These are phyloP conservation scores for Stagonosporopsis chrysanthemi DNA, from an alignment of 2,329 filamentous ascomycete species.

Conservation along the genomic window DNA sequence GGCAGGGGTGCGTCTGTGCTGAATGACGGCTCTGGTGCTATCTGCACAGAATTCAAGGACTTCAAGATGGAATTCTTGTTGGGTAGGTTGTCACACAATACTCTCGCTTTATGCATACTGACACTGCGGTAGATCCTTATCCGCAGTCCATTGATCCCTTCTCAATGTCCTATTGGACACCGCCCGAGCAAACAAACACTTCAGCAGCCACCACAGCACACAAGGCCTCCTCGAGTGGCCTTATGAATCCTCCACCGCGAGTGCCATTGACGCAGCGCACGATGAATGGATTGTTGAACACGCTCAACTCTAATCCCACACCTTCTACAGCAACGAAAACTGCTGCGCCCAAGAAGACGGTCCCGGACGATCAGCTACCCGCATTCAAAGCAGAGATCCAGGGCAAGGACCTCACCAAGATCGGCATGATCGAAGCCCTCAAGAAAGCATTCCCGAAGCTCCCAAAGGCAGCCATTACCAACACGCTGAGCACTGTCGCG, in stretches of 20 bases:
- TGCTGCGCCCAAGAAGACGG: slow-evolving; percentile 54
- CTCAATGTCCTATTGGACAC: slow-evolving; percentile 78
- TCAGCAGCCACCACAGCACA: slow-evolving; percentile 15
- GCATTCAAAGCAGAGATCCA: slow-evolving; percentile 76
- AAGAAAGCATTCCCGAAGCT: slow-evolving; percentile 77
- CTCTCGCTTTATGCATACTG: slow-evolving; percentile 9
- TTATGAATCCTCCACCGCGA: slow-evolving; percentile 53
- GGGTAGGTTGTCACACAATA: slow-evolving; percentile 57
- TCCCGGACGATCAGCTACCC: slow-evolving; percentile 67
- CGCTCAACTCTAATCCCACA: slow-evolving; percentile 32
- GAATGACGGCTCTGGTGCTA: slow-evolving; percentile 56
- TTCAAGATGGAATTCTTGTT: slow-evolving; percentile 79
- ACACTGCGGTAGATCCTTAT: slow-evolving; percentile 49
- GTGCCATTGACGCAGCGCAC: slow-evolving; percentile 53
- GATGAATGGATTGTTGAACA: slow-evolving; percentile 45
- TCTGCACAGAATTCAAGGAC: slow-evolving; percentile 60
- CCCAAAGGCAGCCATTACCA: slow-evolving; percentile 73
- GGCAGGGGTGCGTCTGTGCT: slow-evolving; percentile 49
- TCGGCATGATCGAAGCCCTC: slow-evolving; percentile 76
- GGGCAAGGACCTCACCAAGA: slow-evolving; percentile 75
- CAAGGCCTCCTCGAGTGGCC: slow-evolving; percentile 27
- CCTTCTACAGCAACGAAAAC: slow-evolving; percentile 38
- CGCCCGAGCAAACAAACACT: slow-evolving; percentile 32
- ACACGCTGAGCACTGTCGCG: slow-evolving; percentile 72
- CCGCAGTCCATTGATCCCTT: slow-evolving; percentile 80